Percentiles rank a stretch among this genome's conserved stretches.
phyloP scores from a whole-genome alignment of 2,329 filamentous ascomycete genomes.

The Alternaria metachromatica region DNA sequence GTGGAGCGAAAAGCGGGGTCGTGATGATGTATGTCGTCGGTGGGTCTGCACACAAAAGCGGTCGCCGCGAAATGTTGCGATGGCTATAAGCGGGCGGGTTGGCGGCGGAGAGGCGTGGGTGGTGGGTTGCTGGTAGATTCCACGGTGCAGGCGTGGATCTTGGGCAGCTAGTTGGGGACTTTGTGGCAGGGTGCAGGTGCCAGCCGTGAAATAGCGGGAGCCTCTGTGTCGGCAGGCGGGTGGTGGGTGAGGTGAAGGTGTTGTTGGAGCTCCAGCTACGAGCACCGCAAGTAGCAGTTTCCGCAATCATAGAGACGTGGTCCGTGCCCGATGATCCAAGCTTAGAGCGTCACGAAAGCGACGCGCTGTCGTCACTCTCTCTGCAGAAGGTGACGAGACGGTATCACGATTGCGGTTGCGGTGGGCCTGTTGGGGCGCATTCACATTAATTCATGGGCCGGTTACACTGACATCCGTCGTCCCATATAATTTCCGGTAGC shows the following conservation, averaged over 20 bases:
- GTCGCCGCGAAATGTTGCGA: slow-evolving; percentile 5
- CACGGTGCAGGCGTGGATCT: slow-evolving; percentile 49
- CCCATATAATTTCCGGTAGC: background rate
- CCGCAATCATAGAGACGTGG: slow-evolving; percentile 24
- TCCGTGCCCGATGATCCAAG: slow-evolving; percentile 13
- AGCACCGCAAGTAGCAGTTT: slow-evolving; percentile 23
- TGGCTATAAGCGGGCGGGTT: slow-evolving; percentile 13
- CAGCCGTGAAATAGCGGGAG: slow-evolving; percentile 12
- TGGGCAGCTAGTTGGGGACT: slow-evolving; percentile 17
- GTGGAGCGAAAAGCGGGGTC: slow-evolving; percentile 11
- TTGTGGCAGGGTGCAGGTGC: slow-evolving; percentile 15
- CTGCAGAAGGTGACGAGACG: background rate
- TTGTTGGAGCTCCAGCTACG: slow-evolving; percentile 20
- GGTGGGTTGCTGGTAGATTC: slow-evolving; percentile 23
- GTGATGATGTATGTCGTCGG: background rate
- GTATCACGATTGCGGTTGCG: background rate
- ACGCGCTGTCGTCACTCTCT: slow-evolving; percentile 11
- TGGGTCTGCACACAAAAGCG: background rate
- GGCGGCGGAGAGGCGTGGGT: slow-evolving; percentile 23
- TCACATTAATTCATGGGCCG: background rate
- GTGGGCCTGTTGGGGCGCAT: background rate
- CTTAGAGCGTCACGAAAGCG: slow-evolving; percentile 19
- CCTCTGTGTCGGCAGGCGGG: slow-evolving; percentile 14
- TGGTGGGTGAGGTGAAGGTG: slow-evolving; percentile 25
- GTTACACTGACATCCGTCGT: background rate